Percentiles rank a stretch among this genome's conserved stretches.
These are phyloP conservation scores for Starmerella davenportii DNA, from an alignment of 805 yeast genomes.

Conservation along the genomic window DNA sequence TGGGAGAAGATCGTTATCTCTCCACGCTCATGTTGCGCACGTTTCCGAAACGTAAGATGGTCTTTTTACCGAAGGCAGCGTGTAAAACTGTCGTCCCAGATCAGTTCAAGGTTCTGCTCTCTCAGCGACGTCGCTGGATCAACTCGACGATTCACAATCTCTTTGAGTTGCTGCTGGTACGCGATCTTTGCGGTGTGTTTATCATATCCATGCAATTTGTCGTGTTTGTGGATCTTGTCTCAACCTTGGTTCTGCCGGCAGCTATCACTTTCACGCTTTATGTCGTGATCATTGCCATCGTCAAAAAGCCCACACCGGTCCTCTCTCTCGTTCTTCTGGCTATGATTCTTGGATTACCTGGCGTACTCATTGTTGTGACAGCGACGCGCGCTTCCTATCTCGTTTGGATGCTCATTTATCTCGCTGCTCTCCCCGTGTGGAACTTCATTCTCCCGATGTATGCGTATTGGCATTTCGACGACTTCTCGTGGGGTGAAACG, in stretches of 20 bases:
- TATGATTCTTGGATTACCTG: constrained; percentile 72
- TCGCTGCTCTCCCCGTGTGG: constrained; percentile 82
- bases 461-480: constrained; percentile 89
- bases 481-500: constrained; percentile 93
- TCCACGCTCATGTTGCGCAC: constrained; percentile 73
- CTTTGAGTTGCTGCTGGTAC: constrained; percentile 68
- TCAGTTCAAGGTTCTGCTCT: constrained; percentile 54
- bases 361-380: constrained; percentile 59
- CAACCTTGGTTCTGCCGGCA: constrained; percentile 76
- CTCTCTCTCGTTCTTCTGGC: constrained; percentile 60
- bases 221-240: constrained; percentile 63
- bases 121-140: constrained; percentile 94
- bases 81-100: constrained; percentile 87
- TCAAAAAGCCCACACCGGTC: constrained; percentile 57
- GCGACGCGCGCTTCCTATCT: constrained; percentile 57
- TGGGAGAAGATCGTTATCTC: constrained; percentile 82
- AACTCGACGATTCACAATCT: constrained; percentile 86
- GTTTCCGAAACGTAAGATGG: constrained; percentile 74
- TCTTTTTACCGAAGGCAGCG: constrained; percentile 77
- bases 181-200: constrained; percentile 83
- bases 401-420: constrained; percentile 61
- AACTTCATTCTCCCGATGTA: constrained; percentile 72
- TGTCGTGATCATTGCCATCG: constrained; percentile 52
- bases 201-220: constrained; percentile 92
- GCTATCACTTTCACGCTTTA: constrained; percentile 72